Evolutionary conservation across 1,284 basidiomycete species (phyloP), one percentile per base, ranked within the genome.

Genomic region (Microbotryum scabiosae): DNA sequence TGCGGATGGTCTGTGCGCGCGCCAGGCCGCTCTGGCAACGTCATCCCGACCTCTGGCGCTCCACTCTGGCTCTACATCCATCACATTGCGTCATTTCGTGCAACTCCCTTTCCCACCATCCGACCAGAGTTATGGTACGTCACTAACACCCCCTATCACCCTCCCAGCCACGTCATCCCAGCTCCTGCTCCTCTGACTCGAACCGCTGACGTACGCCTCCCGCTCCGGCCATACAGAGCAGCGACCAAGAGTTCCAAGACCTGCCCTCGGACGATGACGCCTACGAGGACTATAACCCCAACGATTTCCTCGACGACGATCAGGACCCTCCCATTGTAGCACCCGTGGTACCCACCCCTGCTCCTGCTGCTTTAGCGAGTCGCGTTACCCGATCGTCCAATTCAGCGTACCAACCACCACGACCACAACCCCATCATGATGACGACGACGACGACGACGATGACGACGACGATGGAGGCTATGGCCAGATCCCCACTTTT

Each of bases 251-350:
- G 49, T 64, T 64, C 56, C 62, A 62, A 10, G 62, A 67, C 55
- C 56, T 62, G 20, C 45, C 45, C 3, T 43, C 53, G 20, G 51
- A 54, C 32, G 51, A 60, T 46, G 28, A 58, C n/a, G 59, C 60
- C 23, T 62, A 51, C 47, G 63, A 60, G 45, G 62, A 60, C 62
- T 61, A 64, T 7, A 56, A 63, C 59, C 61, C 65, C 54, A 55
- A 59, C 49, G 62, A 60, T 51, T 60, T 64, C 46, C 55, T 64
- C 56, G 62, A 63, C 44, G 65, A 69, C 30, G 66, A 67, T 47
- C 63, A 67, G 44, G 54, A 56, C 28, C 53, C 51, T 23, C 36
- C 36, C 14, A 18, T 41, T 5, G 36, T 41, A 16, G 36, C 30
- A 18, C 18, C 49, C 47, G 41, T 49, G 55, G 23, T 55, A 60